Percentiles rank a stretch among this genome's conserved stretches.
phyloP scores from a whole-genome alignment of 192 early-diverging fungal genomes.

The Lobosporangium transversale region DNA sequence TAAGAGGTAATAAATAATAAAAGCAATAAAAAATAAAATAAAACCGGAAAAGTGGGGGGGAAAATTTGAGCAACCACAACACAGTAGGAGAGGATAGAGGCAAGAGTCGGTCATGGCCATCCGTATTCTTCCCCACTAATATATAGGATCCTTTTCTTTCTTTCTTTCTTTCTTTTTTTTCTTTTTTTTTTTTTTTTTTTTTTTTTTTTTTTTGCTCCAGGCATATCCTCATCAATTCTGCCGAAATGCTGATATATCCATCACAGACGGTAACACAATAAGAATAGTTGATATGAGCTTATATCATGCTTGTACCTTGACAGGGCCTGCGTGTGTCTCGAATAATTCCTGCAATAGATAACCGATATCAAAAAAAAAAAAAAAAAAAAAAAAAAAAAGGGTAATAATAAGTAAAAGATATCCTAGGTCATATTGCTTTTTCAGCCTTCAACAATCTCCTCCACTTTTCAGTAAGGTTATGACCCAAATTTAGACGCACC shows the following conservation, averaged over 20 bases:
- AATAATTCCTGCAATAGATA: conserved; percentile 59
- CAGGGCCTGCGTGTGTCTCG: conserved; percentile 55
- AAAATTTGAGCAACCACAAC: background rate
- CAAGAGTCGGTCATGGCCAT: no score
- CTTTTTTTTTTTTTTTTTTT: conserved; percentile 16
- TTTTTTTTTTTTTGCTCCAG: conserved; percentile 2
- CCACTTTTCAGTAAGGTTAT: background rate
- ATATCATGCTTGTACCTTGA: conserved; percentile 47
- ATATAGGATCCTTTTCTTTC: background rate
- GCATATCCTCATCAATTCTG: no score
- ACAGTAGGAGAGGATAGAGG: background rate
- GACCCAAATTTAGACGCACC: conserved; percentile 22
- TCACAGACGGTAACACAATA: no score
- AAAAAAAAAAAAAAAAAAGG: background rate
- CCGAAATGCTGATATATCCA: no score
- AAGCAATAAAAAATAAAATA: no score
- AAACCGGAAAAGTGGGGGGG: background rate
- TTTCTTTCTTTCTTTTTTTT: background rate
- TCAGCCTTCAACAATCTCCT: no score
- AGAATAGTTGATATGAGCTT: no score
- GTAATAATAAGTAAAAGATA: background rate
- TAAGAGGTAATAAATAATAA: no score
- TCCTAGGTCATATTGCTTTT: no score
- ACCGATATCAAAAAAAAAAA: background rate
- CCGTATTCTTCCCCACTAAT: no score